These are phyloP conservation scores for Recurvomyces mirabilis DNA, from an alignment of 495 filamentous ascomycete species.

Conservation along the genomic window DNA sequence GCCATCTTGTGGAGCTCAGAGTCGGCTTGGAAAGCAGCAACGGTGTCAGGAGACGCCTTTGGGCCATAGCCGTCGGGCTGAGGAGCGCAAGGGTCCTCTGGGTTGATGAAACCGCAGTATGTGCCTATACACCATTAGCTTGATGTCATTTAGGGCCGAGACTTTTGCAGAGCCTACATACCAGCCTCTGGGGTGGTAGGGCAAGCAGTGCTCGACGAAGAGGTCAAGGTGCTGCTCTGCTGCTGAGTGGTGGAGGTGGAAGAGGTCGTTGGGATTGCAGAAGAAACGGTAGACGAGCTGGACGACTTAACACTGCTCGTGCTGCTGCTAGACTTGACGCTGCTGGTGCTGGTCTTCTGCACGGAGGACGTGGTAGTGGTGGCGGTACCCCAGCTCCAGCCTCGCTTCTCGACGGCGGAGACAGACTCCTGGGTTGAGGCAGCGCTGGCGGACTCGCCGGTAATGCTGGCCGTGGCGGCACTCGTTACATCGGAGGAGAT, in stretches of 20 bases:
- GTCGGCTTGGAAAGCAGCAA: slow-evolving; percentile 15
- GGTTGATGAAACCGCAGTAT: slow-evolving; percentile 21
- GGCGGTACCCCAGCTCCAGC: no score
- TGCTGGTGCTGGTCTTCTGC: no score
- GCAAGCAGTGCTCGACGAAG: slow-evolving; percentile 7
- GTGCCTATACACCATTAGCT: no score
- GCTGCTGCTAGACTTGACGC: slow-evolving; percentile 1
- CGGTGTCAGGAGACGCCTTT: slow-evolving; percentile 12
- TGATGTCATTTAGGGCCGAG: no score
- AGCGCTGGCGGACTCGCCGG: slow-evolving; percentile 13
- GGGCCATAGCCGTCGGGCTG: slow-evolving; percentile 20
- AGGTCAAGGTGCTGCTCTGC: slow-evolving; percentile 8
- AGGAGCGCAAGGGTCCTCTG: slow-evolving; percentile 16
- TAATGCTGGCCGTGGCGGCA: slow-evolving; percentile 7
- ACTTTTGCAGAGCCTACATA: no score
- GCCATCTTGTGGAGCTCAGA: slow-evolving; percentile 6
- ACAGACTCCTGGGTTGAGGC: slow-evolving; percentile 5
- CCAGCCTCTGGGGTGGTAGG: slow-evolving; percentile 13
- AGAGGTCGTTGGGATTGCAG: not conserved
- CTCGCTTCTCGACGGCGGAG: no score
- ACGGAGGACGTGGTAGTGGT: no score
- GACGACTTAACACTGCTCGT: not conserved
- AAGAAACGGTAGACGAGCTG: slow-evolving; percentile 2
- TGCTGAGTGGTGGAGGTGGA: slow-evolving; percentile 7
- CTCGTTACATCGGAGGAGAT: slow-evolving; percentile 3